Conservation (phyloP, 495 filamentous ascomycete genomes). For the Melanomma pulvis-pyrius region DNA sequence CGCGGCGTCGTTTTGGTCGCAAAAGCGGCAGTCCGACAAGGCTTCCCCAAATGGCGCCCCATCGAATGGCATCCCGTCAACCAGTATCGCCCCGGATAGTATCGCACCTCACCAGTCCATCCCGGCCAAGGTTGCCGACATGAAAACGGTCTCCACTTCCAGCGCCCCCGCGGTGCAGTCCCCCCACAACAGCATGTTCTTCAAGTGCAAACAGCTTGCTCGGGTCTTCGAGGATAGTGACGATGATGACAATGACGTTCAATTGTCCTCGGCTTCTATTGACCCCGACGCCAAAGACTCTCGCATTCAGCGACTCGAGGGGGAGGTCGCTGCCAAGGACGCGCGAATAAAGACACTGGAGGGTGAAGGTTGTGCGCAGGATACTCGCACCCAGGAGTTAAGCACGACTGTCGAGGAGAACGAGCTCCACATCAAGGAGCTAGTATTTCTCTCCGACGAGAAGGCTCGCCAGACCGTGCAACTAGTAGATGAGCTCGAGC, state of each 20-base stretch:
- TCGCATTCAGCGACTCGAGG: neutral
- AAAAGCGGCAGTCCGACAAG: neutral
- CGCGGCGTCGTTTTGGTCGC: neutral
- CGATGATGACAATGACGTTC: neutral
- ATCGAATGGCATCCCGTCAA: neutral
- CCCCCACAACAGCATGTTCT: neutral
- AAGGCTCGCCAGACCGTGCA: neutral
- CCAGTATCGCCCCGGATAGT: neutral
- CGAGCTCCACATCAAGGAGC: neutral
- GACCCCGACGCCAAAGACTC: neutral
- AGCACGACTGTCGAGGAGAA: neutral
- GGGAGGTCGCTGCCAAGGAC: neutral
- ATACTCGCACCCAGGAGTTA: neutral
- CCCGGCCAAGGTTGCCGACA: neutral
- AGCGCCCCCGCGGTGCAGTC: neutral
- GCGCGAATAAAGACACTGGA: neutral
- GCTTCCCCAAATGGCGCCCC: neutral
- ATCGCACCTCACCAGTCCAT: neutral
- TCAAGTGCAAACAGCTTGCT: neutral
- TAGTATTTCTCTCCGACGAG: neutral
- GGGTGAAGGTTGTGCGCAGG: neutral
- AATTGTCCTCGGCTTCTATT: neutral
- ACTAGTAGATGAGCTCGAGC: neutral
- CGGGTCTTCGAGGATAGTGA: neutral
- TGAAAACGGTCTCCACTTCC: neutral